Percentiles rank a stretch among this genome's conserved stretches.
phyloP scores from a whole-genome alignment of 176 grass and related monocot species.

The Zea mays region DNA sequence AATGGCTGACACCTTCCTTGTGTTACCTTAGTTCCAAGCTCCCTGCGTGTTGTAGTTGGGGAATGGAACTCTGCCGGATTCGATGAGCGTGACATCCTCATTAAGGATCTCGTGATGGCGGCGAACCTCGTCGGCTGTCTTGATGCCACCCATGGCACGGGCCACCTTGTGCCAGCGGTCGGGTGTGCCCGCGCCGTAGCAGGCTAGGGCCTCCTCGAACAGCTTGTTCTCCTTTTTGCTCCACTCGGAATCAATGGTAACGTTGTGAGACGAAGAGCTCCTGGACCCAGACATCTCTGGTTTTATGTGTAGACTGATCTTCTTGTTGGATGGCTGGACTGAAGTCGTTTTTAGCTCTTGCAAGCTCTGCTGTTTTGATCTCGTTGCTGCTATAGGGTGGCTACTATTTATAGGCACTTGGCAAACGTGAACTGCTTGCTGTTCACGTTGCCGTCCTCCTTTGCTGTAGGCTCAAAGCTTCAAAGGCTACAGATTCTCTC shows the following conservation, averaged over 20 bases:
- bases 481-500: constrained; percentile 26
- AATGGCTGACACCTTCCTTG: constrained; percentile 3
- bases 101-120: constrained; percentile 66
- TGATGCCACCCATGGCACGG: constrained; percentile 66
- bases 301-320: too few species aligned
- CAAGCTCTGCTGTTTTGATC: constrained; percentile 38
- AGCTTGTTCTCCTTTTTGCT: constrained; percentile 74
- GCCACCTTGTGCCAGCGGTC: constrained; percentile 89
- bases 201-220: constrained; percentile 80
- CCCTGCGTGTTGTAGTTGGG: constrained; percentile 64
- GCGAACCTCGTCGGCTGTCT: constrained; percentile 77
- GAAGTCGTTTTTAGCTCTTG: constrained; percentile 3
- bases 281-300: constrained; percentile 52
- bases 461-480: constrained; percentile 3
- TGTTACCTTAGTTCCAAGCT: constrained; percentile 43
- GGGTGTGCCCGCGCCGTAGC: constrained; percentile 66
- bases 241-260: constrained; percentile 45
- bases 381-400: constrained; percentile 28
- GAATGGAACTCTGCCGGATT: constrained; percentile 53
- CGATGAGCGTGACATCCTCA: constrained; percentile 59
- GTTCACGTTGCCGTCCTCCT: background rate
- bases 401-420: constrained; percentile 50
- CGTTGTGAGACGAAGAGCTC: constrained; percentile 37
- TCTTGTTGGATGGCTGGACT: too few species aligned
- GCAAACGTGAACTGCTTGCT: background rate